Conservation (phyloP, 805 yeast species). For the Saccharomycopsis sp. region DNA sequence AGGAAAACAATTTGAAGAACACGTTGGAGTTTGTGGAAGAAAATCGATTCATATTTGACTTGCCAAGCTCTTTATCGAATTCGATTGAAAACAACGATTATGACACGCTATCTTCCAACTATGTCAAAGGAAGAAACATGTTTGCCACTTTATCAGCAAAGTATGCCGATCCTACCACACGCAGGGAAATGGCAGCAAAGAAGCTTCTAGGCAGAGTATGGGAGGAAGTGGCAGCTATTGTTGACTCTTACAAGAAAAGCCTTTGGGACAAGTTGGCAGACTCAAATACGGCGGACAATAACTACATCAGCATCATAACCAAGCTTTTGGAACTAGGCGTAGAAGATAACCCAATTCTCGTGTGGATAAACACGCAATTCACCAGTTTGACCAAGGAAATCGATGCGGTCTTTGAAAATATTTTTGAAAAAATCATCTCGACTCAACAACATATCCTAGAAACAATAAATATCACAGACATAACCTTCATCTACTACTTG, state of each 20-base stretch:
- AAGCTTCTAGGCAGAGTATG: slow-evolving; percentile 46
- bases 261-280: slow-evolving; percentile 45
- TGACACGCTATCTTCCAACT: slow-evolving; percentile 50
- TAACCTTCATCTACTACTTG: slow-evolving; percentile 27
- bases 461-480: slow-evolving; percentile 31
- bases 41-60: slow-evolving; percentile 47
- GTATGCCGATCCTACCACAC: slow-evolving; percentile 1
- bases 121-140: slow-evolving; percentile 40
- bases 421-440: slow-evolving; percentile 34
- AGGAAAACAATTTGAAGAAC: slow-evolving; percentile 41
- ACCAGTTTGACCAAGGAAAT: slow-evolving; percentile 34
- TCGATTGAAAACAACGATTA: slow-evolving; percentile 47
- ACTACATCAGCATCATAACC: slow-evolving; percentile 35
- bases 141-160: slow-evolving; percentile 22
- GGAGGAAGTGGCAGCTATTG: slow-evolving; percentile 46
- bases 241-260: slow-evolving; percentile 46
- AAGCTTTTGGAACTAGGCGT: slow-evolving; percentile 57
- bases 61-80: slow-evolving; percentile 43
- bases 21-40: slow-evolving; percentile 47
- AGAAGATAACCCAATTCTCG: slow-evolving; percentile 55
- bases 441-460: slow-evolving; percentile 36
- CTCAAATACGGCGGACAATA: slow-evolving; percentile 26
- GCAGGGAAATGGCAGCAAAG: slow-evolving; percentile 24
- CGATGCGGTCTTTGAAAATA: slow-evolving; percentile 36
- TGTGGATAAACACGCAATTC: slow-evolving; percentile 52